A percentile compares a stretch with the other conserved stretches of the same genome.
These are phyloP conservation scores for Erodium trifolium DNA, from an alignment of 441 rosid genomes.

Conservation along the genomic window DNA sequence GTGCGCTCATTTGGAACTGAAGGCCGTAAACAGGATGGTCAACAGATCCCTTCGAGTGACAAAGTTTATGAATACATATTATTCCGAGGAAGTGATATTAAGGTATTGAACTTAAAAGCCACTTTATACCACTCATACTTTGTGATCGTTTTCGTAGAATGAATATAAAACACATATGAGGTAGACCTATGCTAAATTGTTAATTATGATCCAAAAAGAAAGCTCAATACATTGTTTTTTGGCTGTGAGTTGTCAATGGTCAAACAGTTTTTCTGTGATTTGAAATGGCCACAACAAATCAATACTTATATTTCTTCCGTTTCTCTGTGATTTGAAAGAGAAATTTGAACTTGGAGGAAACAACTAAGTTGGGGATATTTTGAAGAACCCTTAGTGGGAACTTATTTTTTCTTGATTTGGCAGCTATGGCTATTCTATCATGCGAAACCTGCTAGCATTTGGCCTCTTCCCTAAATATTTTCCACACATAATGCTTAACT, in stretches of 20 bases:
- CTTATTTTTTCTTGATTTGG: background rate
- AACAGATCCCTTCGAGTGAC: conserved; percentile 5
- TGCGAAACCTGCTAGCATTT: background rate
- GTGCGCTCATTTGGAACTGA: conserved; percentile 96
- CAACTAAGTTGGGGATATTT: too few relatives aligned
- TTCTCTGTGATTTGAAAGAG: background rate
- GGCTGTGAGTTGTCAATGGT: background rate
- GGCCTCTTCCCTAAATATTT: background rate
- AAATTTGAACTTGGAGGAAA: too few relatives aligned
- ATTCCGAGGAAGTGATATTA: conserved; percentile 92
- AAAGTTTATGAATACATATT: conserved; percentile 40
- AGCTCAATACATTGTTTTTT: background rate
- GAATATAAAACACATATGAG: background rate
- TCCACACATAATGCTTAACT: background rate
- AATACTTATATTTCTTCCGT: background rate
- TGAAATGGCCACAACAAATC: background rate
- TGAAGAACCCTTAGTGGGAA: too few relatives aligned
- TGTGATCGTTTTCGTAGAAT: too few relatives aligned
- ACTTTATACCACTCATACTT: background rate
- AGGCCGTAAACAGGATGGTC: conserved; percentile 88
- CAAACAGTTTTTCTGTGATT: conserved; percentile 1
- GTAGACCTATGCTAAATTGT: background rate
- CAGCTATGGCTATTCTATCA: background rate
- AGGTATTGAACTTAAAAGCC: conserved; percentile 34
- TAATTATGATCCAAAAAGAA: background rate